These are phyloP conservation scores for Trichoderma hamatum DNA, from an alignment of 2,329 filamentous ascomycete species.

Conservation along the genomic window DNA sequence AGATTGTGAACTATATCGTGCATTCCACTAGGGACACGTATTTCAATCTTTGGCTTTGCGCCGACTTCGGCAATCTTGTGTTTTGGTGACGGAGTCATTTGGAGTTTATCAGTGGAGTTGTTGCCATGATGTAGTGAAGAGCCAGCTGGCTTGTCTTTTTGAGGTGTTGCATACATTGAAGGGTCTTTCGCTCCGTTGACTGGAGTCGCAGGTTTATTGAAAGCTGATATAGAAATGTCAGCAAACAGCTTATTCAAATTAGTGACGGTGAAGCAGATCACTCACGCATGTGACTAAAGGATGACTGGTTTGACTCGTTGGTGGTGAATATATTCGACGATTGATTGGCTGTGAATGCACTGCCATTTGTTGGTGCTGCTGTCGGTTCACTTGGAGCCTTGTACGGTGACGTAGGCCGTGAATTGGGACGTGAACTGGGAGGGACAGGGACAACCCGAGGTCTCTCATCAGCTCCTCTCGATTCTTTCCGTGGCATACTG, in stretches of 20 bases:
- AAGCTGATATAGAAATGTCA: slow-evolving; percentile 8
- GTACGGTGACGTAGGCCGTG: slow-evolving; percentile 2
- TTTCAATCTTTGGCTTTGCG: slow-evolving; percentile 25
- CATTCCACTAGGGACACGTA: slow-evolving; percentile 40
- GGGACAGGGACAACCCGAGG: slow-evolving; percentile 4
- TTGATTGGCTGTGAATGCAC: neutral
- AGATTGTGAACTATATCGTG: slow-evolving; percentile 35
- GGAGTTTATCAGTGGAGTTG: slow-evolving; percentile 20
- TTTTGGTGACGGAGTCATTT: neutral
- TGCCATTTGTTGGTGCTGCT: slow-evolving; percentile 8
- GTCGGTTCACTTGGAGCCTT: slow-evolving; percentile 25
- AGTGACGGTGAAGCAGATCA: neutral
- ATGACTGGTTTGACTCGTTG: neutral
- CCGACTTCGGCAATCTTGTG: slow-evolving; percentile 28
- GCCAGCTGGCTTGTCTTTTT: slow-evolving; percentile 28
- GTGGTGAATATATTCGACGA: neutral
- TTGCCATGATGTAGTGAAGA: slow-evolving; percentile 19
- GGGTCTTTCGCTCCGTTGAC: slow-evolving; percentile 36
- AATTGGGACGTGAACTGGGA: slow-evolving; percentile 5
- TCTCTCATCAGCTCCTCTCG: slow-evolving; percentile 8
- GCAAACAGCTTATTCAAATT: neutral
- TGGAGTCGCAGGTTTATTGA: neutral
- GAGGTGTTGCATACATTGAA: slow-evolving; percentile 52
- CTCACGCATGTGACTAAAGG: slow-evolving; percentile 12
- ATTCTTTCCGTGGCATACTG: slow-evolving; percentile 37